These are phyloP conservation scores for Penicillium sumatraense DNA, from an alignment of 2,329 filamentous ascomycete species.

Conservation along the genomic window DNA sequence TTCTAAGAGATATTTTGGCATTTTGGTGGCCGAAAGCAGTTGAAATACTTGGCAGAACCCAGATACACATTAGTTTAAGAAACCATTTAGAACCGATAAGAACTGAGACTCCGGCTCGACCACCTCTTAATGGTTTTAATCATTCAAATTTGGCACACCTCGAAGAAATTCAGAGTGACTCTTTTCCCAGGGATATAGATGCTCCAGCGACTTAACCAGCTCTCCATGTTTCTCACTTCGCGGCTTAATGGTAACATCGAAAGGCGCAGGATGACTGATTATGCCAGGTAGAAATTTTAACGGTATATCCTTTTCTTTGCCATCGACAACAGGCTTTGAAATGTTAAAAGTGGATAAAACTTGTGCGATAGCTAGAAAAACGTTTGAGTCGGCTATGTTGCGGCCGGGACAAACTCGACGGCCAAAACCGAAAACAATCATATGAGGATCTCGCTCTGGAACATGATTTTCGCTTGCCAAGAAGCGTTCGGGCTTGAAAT, in stretches of 20 bases:
- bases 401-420: constrained; percentile 27
- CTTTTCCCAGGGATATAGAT: neutral
- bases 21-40: too few relatives aligned
- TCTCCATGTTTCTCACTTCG: neutral
- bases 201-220: neutral
- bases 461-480: constrained; percentile 32
- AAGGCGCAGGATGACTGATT: constrained; percentile 44
- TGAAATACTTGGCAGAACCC: too few relatives aligned
- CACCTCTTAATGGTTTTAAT: too few relatives aligned
- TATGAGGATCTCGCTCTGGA: constrained; percentile 44
- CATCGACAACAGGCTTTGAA: constrained; percentile 16
- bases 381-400: constrained; percentile 21
- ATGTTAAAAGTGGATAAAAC: constrained; percentile 24
- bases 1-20: too few relatives aligned
- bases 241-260: neutral
- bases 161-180: neutral
- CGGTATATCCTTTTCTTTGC: constrained; percentile 14
- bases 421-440: constrained; percentile 29
- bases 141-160: neutral
- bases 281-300: constrained; percentile 21
- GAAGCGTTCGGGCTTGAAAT: constrained; percentile 51
- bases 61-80: too few relatives aligned
- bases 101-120: too few relatives aligned
- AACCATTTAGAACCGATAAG: too few relatives aligned
- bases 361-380: constrained; percentile 25